Conservation (phyloP, 495 filamentous ascomycete species). For the Podospora pseudocomata region DNA sequence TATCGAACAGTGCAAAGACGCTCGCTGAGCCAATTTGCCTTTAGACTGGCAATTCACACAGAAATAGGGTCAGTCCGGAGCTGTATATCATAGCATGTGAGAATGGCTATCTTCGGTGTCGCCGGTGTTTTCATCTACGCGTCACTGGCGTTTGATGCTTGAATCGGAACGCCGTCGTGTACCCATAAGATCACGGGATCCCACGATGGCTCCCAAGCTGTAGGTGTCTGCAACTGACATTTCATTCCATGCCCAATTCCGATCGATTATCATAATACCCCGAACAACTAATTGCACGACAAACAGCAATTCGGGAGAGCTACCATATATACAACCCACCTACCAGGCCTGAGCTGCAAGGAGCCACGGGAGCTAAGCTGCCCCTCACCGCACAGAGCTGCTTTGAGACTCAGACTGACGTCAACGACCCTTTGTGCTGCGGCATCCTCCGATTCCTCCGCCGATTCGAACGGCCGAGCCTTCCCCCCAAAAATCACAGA, state of each 20-base stretch:
- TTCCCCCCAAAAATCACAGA: background rate
- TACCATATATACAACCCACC: too few relatives aligned
- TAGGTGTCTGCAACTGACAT: background rate
- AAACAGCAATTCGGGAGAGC: background rate
- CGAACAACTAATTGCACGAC: background rate
- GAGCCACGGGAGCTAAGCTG: background rate
- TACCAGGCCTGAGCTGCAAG: background rate
- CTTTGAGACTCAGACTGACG: background rate
- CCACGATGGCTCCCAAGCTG: background rate
- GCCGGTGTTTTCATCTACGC: background rate
- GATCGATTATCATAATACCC: too few relatives aligned
- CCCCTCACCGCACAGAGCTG: background rate
- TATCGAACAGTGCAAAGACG: background rate
- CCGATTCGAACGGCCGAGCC: background rate
- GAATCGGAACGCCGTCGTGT: too few relatives aligned
- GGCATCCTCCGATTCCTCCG: background rate
- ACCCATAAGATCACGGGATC: background rate
- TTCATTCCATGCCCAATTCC: background rate
- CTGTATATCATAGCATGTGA: background rate
- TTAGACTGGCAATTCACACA: background rate
- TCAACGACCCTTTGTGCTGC: background rate
- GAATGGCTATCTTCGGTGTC: background rate
- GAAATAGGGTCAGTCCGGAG: background rate
- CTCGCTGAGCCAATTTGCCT: background rate
- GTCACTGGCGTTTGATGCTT: background rate